Evolutionary conservation across 2,329 filamentous ascomycete species (phyloP).

Genomic region (Aspergillus pseudoterreus): DNA sequence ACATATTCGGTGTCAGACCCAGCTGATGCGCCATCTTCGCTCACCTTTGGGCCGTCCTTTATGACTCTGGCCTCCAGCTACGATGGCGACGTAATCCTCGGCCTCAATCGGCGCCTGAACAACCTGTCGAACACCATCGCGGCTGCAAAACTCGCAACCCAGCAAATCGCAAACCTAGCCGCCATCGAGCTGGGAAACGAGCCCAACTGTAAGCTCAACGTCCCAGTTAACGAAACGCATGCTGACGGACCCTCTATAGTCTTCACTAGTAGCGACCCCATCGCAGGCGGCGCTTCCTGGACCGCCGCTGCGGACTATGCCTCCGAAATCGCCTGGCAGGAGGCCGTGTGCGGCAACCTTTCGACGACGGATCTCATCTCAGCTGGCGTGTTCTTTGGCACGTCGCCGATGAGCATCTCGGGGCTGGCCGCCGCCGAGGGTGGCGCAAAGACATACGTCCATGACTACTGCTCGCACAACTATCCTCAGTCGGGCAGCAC

Average conservation of each 20-base stretch:
- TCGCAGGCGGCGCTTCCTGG: conserved; percentile 24
- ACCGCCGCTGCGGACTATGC: conserved; percentile 30
- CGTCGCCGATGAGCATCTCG: conserved; percentile 33
- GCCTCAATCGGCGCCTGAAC: conserved; percentile 52
- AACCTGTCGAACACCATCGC: conserved; percentile 53
- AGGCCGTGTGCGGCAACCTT: conserved; percentile 27
- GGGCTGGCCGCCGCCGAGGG: conserved; percentile 37
- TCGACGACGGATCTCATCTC: conserved; percentile 25
- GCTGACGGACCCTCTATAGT: conserved; percentile 9
- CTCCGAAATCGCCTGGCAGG: conserved; percentile 33
- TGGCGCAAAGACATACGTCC: conserved; percentile 36
- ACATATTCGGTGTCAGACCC: conserved; percentile 49
- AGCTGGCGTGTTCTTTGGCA: conserved; percentile 35
- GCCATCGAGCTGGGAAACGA: conserved; percentile 58
- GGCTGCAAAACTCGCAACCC: conserved; percentile 46
- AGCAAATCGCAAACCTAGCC: conserved; percentile 47
- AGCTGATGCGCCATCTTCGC: conserved; percentile 45
- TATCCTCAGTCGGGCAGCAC: conserved; percentile 43
- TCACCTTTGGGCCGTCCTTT: conserved; percentile 54
- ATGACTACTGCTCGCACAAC: conserved; percentile 47
- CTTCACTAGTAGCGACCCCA: conserved; percentile 23
- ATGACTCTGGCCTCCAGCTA: conserved; percentile 50
- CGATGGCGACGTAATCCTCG: conserved; percentile 49
- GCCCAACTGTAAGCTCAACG: conserved; percentile 47
- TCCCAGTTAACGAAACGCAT: too few species aligned